Conservation (phyloP, 2,329 filamentous ascomycete species). For the Xylariales sp. region DNA sequence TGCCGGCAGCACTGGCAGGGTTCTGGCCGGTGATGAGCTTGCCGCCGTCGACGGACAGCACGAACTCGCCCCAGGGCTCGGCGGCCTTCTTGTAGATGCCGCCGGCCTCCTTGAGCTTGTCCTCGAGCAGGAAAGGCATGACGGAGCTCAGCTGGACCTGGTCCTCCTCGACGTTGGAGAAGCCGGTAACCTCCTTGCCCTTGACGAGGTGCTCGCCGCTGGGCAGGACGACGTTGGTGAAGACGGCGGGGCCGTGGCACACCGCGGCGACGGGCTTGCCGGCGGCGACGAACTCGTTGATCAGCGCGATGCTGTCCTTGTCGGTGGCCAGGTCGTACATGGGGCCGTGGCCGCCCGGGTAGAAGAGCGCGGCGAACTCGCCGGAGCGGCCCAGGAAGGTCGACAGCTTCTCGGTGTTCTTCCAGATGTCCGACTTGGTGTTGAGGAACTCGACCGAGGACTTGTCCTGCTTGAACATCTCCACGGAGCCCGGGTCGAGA, state of each 20-base stretch:
- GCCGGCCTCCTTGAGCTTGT: conserved; percentile 45
- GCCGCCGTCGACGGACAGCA: conserved; percentile 41
- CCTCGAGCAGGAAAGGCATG: conserved; percentile 60
- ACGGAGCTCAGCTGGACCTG: conserved; percentile 29
- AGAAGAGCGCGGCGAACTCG: conserved; percentile 61
- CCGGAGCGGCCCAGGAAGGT: conserved; percentile 49
- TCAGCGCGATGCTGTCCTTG: conserved; percentile 51
- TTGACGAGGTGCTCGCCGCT: conserved; percentile 50
- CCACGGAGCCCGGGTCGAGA: conserved; percentile 54
- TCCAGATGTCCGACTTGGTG: conserved; percentile 56
- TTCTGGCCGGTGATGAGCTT: conserved; percentile 56
- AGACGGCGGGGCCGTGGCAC: conserved; percentile 64
- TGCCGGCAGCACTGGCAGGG: conserved; percentile 44
- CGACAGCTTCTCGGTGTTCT: conserved; percentile 55
- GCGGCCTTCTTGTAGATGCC: conserved; percentile 53
- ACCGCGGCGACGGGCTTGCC: conserved; percentile 63
- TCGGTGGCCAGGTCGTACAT: conserved; percentile 65
- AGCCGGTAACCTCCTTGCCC: conserved; percentile 55
- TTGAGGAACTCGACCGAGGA: conserved; percentile 50
- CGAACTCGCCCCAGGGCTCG: conserved; percentile 43
- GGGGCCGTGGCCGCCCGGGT: conserved; percentile 55
- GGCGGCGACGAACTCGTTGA: conserved; percentile 56
- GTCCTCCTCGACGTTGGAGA: conserved; percentile 54
- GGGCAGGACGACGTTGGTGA: conserved; percentile 50
- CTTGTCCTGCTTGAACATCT: conserved; percentile 49